Conservation (phyloP, 192 early-diverging fungal genomes). For the Coemansia sp. region DNA sequence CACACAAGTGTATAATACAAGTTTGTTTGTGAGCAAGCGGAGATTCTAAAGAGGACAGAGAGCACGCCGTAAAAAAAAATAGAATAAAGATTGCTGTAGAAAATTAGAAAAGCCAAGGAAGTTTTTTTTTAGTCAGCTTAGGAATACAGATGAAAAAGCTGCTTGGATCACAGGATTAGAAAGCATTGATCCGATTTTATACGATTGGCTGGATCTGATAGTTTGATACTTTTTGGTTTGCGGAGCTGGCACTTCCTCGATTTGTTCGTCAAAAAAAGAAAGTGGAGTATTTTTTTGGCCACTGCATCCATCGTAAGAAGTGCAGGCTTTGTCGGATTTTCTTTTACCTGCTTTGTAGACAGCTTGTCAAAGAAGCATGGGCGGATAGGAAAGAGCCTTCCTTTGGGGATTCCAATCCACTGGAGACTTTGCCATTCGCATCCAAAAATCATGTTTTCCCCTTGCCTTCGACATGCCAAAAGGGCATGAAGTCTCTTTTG, state of each 20-base stretch:
- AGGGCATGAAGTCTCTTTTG: too few relatives aligned
- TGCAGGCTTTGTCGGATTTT: background rate
- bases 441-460: too few relatives aligned
- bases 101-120: background rate
- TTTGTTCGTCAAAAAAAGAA: too few relatives aligned
- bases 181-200: background rate
- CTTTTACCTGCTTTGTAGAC: background rate
- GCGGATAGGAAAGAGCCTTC: background rate
- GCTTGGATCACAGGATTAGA: background rate
- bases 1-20: slow-evolving; percentile 14
- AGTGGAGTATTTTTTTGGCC: background rate
- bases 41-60: background rate
- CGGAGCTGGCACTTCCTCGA: too few relatives aligned
- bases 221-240: too few relatives aligned
- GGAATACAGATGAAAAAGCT: background rate
- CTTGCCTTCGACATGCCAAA: too few relatives aligned
- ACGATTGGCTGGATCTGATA: background rate
- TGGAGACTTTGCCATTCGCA: background rate
- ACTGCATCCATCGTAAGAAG: background rate
- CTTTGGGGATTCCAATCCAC: background rate
- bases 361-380: background rate
- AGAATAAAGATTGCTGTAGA: background rate
- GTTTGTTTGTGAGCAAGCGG: background rate
- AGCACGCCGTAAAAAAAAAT: background rate
- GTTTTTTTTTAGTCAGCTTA: background rate